Base-by-base conservation (phyloP, 805 yeast species). In the Phaffomyces thermotolerans region DNA sequence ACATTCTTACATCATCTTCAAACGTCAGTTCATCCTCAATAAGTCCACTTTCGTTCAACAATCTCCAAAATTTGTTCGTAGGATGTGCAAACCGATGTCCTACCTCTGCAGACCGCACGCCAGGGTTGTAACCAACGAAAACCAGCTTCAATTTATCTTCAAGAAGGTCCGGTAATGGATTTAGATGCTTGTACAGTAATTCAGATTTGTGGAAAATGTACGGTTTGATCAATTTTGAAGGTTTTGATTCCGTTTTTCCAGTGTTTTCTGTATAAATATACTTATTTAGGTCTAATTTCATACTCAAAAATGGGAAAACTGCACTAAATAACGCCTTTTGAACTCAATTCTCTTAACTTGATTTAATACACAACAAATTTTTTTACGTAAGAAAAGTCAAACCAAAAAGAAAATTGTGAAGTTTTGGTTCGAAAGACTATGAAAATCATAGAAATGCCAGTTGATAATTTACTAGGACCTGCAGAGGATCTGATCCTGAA, bases 11-110 rank as follows among this genome's bases (percentile, higher is more conserved):
- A 46, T 79, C 84, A 35, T 67, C 59, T 17, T 50, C 46, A 40
- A 23, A 40, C 4, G 20, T 34, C n/a, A 34, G 14, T 6, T 14
- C 10, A 7, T 17, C 31, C 10, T 46, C 42, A 5, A 79, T 67
- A 6, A 80, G 52, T 6, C 72, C 67, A 8, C 81, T 68, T 46
- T 74, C 74, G 54, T 72, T 73, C 51, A 83, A 61, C 29, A 82
- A 59, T 46, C 72, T 76, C 90, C 90, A 84, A 56, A 84, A 84
- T 31, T 71, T 56, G 53, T 84, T 84, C 12, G 84, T 69, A 17
- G 64, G 75, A 55, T 84, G 90, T 0, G 91, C 91, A 57, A 79
- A 84, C 53, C 82, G 77, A 55, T 83, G 90, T 30, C 84, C 88
- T 8, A 63, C 58, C 17, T 62, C 51, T 0, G 86, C 75, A 1